Conservation (phyloP, 768 basidiomycete species). For the Mycena chlorophos region DNA sequence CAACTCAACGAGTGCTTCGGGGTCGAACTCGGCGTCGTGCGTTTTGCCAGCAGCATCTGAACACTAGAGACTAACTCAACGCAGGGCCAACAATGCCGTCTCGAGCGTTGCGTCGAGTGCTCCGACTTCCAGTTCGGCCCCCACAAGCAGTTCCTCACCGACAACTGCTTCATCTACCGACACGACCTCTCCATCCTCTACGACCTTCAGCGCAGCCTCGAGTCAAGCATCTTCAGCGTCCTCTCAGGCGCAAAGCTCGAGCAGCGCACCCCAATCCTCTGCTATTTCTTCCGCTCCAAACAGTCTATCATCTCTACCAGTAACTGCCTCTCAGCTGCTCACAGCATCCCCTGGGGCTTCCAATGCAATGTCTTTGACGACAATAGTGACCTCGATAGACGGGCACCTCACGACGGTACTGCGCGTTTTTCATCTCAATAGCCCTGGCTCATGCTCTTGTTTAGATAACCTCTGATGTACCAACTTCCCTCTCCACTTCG, state of each 20-base stretch:
- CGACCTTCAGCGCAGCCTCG: background rate
- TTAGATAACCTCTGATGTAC: conserved; percentile 28
- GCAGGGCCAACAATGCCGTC: too few species aligned
- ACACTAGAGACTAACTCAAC: too few species aligned
- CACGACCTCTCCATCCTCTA: background rate
- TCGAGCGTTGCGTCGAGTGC: background rate
- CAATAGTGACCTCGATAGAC: conserved; percentile 13
- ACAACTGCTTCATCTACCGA: background rate
- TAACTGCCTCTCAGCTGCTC: background rate
- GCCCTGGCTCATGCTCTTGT: background rate
- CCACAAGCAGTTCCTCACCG: background rate
- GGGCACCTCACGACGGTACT: conserved; percentile 17
- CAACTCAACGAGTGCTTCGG: too few species aligned
- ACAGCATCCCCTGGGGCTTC: background rate
- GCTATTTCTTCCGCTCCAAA: background rate
- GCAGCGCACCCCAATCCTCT: background rate
- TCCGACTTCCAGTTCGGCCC: background rate
- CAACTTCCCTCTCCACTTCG: conserved; percentile 32
- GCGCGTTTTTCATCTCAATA: background rate
- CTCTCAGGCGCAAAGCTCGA: background rate
- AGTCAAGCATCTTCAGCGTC: background rate
- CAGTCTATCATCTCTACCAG: background rate
- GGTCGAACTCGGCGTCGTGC: too few species aligned
- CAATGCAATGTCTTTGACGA: conserved; percentile 18
- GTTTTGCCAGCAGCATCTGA: too few species aligned